Base-by-base conservation (phyloP, 148 eudicot genomes). In the Cornus florida region DNA sequence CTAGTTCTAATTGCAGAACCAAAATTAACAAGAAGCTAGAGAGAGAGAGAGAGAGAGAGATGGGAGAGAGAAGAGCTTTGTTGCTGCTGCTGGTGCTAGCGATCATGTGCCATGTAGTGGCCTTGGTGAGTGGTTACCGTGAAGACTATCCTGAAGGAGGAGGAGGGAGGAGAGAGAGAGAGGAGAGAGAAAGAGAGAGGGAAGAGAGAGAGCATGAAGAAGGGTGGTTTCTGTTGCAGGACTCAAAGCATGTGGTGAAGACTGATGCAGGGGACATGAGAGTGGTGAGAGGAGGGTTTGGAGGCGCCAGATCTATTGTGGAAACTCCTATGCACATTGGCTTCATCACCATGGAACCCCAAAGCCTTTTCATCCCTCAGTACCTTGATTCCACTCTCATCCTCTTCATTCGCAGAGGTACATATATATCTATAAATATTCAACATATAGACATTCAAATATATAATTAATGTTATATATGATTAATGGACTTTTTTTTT, bases 281-380 rank as follows among this genome's bases (percentile, higher is more conserved):
- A 71, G 88, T 93, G 39, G 92, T 89, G 8, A 82, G 48, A 4
- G 43, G 43, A 71, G 80, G 91, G 94, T 23, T 38, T 70, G 66
- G 66, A 13, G 78, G 85, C 2, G 65, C 43, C 65, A 43, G 10
- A 43, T 4, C 7, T 4, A 9, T 83, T 35, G 67, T 69, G 4
- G 86, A 83, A 16, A 88, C 74, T 67, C 84, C 87, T 2, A 60
- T 95, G 72, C 96, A 93, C 71, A 79, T 95, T 67, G 99, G 97
- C 65, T 92, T 95, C 78, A 89, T 95, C 69, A 82, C 87, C 5
- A 93, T 95, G 97, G 99, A 95, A 78, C 99, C 99, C 12, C 83
- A 82, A 3, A 81, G 86, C 72, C 75, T 62, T 7, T n/a, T 62
- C 66, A 62, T 62, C 66, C 66, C 66, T n/a, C 66, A 62, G 66